Conservation (phyloP, 441 rosid species). For the Theobroma grandiflorum region DNA sequence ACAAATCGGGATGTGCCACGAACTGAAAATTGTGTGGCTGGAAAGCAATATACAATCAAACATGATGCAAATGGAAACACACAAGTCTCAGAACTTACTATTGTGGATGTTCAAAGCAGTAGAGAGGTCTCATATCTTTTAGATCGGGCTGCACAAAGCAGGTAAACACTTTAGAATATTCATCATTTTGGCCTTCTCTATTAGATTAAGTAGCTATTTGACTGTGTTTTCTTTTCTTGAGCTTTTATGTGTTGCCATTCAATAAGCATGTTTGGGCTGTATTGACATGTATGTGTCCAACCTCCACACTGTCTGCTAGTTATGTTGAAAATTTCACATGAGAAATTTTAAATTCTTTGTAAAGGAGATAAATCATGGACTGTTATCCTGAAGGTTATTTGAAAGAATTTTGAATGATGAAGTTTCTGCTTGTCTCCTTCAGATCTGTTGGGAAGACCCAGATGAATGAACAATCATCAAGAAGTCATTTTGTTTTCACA, state of each 20-base stretch:
- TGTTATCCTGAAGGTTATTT: not conserved
- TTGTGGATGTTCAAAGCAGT: conserved; percentile 85
- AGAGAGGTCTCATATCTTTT: conserved; percentile 82
- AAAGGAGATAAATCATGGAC: not conserved
- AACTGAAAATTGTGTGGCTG: conserved; percentile 45
- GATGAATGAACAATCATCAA: conserved; percentile 96
- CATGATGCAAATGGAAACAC: conserved; percentile 90
- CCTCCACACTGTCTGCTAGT: not conserved
- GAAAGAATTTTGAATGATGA: not conserved
- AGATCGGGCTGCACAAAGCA: conserved; percentile 92
- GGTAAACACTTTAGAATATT: conserved; percentile 41
- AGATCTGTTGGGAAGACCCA: conserved; percentile 97
- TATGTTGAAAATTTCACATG: not conserved
- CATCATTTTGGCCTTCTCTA: not conserved
- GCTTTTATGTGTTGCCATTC: not conserved
- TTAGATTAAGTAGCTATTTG: not conserved
- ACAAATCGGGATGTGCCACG: conserved; percentile 49
- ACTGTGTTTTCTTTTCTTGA: not conserved
- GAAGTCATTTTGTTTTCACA: conserved; percentile 96
- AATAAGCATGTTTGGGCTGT: not conserved
- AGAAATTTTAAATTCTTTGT: not conserved
- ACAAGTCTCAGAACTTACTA: conserved; percentile 82
- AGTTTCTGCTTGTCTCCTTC: conserved; percentile 8
- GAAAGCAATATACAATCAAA: conserved; percentile 83
- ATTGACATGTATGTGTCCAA: not conserved